Evolutionary conservation across 495 filamentous ascomycete species (phyloP).

Genomic region (Neurospora sp.): DNA sequence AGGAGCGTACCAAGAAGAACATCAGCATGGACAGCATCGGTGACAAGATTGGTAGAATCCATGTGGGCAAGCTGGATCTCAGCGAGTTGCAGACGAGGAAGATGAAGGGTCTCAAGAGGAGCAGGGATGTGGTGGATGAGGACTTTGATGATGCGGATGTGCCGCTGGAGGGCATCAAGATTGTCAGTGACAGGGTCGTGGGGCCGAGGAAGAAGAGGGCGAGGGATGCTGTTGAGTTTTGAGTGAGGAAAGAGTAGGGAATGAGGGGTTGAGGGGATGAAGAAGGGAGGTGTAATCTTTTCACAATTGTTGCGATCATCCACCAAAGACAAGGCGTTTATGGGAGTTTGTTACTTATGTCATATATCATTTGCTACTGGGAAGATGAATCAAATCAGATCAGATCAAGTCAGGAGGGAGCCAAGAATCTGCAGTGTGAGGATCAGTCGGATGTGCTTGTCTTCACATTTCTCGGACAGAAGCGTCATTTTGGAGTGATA

Average conservation of each 20-base stretch:
- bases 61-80: slow-evolving; percentile 86
- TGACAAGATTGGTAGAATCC: slow-evolving; percentile 91
- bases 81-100: slow-evolving; percentile 84
- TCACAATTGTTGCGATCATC: neutral
- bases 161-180: slow-evolving; percentile 1
- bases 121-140: slow-evolving; percentile 46
- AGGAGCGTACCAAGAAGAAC: slow-evolving; percentile 90
- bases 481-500: too few relatives aligned
- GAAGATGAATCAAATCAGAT: neutral
- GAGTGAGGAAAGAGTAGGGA: neutral
- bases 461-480: too few relatives aligned
- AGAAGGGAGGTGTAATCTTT: neutral
- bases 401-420: too few relatives aligned
- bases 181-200: slow-evolving; percentile 4
- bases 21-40: slow-evolving; percentile 81
- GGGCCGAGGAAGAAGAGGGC: slow-evolving; percentile 11
- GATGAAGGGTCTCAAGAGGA: slow-evolving; percentile 97
- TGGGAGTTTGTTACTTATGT: neutral
- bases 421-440: too few relatives aligned
- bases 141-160: slow-evolving; percentile 4
- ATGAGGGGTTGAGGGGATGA: neutral
- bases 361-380: neutral
- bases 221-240: neutral
- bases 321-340: neutral
- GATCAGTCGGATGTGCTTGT: too few relatives aligned